Evolutionary conservation across 176 grass and related monocot genomes (phyloP), one percentile per base, ranked within the genome.

Genomic region (Avena atlantica): DNA sequence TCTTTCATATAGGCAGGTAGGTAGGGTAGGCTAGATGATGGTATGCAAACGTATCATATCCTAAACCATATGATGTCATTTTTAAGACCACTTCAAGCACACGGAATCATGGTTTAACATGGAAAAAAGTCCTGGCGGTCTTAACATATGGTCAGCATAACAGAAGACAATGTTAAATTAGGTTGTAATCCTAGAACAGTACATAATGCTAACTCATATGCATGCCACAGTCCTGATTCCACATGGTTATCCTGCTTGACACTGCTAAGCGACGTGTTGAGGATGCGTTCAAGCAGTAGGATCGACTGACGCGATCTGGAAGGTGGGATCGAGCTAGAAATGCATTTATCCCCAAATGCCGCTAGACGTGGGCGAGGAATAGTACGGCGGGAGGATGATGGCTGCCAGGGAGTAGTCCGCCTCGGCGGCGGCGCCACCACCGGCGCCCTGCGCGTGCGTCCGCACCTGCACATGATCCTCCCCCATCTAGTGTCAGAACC

Each of bases 371-470:
- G 31, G 31, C 0, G 3, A 64, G 15, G 23, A 63, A 67, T 50
- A 19, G 55, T 91, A 96, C 94, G 31, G 31, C 31, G 94, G 97
- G 20, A 93, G 61, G 83, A 98, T 17, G 83, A 98, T 34, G 76
- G 90, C 80, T 12, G 89, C 40, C 89, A 87, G 95, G 29, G 86
- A 84, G 85, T 94, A 91, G 5, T 79, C 24, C 20, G 47, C 51
- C 11, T 66, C 76, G 7, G 62, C 24, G 12, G 78, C 44, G 42
- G 63, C 81, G 78, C 76, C 86, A 9, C 59, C 74, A 11, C 49
- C 79, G 16, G 77, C 50, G 80, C 72, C 90, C 83, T 89, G 95
- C 83, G 85, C 88, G 36, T 88, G 45, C 20, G 82, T 57, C 19
- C 85, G 85, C 53, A 93, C 84, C 88, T 94, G 90, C 86, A 72